Conservation (phyloP, 2,329 filamentous ascomycete genomes). For the Colletotrichum lindemuthianum region DNA sequence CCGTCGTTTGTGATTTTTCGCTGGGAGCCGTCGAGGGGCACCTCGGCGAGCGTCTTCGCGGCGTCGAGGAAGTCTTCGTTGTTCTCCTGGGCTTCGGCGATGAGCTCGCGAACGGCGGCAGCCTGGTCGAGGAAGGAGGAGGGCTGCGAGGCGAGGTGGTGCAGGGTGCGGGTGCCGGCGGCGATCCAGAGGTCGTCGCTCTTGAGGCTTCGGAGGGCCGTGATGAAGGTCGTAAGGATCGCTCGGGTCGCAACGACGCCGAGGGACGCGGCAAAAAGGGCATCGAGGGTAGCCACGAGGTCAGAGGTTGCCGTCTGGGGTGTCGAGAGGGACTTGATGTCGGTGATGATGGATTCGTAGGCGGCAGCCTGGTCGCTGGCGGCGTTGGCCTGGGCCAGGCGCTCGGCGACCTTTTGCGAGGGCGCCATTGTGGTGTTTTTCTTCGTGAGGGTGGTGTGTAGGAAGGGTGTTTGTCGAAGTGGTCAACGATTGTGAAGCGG, state of each 20-base stretch:
- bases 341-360: conserved; percentile 58
- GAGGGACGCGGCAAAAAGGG: conserved; percentile 73
- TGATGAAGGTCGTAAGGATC: conserved; percentile 74
- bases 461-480: too few species aligned
- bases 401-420: conserved; percentile 53
- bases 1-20: conserved; percentile 84
- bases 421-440: conserved; percentile 45
- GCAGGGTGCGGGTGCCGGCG: conserved; percentile 79
- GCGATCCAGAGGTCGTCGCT: conserved; percentile 76
- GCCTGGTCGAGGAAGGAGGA: conserved; percentile 85
- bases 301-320: conserved; percentile 58
- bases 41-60: conserved; percentile 81
- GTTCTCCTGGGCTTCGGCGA: conserved; percentile 84
- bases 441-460: not conserved
- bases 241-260: conserved; percentile 81
- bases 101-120: conserved; percentile 79
- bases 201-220: conserved; percentile 68
- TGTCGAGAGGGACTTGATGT: conserved; percentile 53
- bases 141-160: conserved; percentile 67
- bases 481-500: not conserved
- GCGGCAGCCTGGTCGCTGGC: conserved; percentile 54
- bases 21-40: conserved; percentile 90
- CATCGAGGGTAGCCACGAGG: conserved; percentile 74
- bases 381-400: conserved; percentile 53
- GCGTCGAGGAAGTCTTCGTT: conserved; percentile 84